These are phyloP conservation scores for Talaromyces verruculosus DNA, from an alignment of 2,329 filamentous ascomycete species.

Conservation along the genomic window DNA sequence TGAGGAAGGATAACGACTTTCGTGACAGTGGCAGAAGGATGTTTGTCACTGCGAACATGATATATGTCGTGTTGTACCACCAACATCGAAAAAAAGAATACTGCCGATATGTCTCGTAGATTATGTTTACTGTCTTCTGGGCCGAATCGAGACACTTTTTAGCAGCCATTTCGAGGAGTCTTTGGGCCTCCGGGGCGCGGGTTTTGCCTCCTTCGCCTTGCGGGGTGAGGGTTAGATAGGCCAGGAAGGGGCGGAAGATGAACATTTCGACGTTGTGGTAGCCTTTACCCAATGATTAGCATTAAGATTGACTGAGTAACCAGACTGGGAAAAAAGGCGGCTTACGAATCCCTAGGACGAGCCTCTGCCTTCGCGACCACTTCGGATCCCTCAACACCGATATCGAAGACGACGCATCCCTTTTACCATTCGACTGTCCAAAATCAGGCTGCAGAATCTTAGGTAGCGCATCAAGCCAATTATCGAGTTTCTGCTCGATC, in stretches of 20 bases:
- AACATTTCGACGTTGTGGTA: constrained; percentile 1
- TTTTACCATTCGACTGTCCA: neutral
- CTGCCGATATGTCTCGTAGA: constrained; percentile 41
- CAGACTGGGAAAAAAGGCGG: neutral
- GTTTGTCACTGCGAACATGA: constrained; percentile 39
- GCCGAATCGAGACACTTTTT: constrained; percentile 31
- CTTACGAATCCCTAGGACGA: neutral
- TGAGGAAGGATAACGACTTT: neutral
- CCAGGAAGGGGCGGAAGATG: neutral
- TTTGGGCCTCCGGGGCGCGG: neutral
- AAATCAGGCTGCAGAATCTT: neutral
- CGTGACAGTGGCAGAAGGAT: neutral
- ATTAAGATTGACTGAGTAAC: neutral
- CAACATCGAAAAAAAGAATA: constrained; percentile 47
- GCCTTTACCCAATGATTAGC: neutral
- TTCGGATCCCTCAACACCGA: neutral
- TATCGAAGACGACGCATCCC: neutral
- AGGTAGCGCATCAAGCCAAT: neutral
- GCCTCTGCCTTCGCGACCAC: neutral
- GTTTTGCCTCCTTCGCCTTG: neutral
- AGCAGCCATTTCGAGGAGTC: neutral
- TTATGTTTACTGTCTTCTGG: constrained; percentile 41
- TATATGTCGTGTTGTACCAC: constrained; percentile 48
- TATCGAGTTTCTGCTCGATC: neutral
- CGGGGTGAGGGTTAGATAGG: neutral